phyloP scores from a whole-genome alignment of 2,329 filamentous ascomycete genomes.

The Westerdykella ornata region DNA sequence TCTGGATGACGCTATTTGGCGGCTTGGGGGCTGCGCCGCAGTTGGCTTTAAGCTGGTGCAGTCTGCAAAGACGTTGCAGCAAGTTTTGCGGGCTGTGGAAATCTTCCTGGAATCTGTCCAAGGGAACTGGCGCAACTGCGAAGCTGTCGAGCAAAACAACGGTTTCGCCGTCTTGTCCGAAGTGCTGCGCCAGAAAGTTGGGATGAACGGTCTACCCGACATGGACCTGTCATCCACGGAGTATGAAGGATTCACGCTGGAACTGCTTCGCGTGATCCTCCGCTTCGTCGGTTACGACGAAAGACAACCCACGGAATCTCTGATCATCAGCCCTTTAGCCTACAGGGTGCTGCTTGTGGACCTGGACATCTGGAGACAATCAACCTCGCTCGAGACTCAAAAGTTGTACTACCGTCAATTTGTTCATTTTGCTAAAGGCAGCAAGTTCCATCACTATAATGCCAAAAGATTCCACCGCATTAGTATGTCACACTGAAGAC shows the following conservation, averaged over 20 bases:
- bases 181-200: constrained; percentile 76
- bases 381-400: constrained; percentile 65
- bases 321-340: constrained; percentile 91
- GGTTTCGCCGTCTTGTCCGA: constrained; percentile 85
- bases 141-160: constrained; percentile 94
- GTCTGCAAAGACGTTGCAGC: constrained; percentile 61
- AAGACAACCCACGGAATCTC: constrained; percentile 71
- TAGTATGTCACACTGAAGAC: constrained; percentile 56
- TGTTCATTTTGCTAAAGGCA: constrained; percentile 76
- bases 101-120: constrained; percentile 80
- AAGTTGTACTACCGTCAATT: constrained; percentile 93
- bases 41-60: constrained; percentile 81
- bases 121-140: constrained; percentile 93
- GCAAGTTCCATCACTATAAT: constrained; percentile 90
- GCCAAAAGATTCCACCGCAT: constrained; percentile 78
- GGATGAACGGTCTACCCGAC: constrained; percentile 43
- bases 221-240: constrained; percentile 35
- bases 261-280: constrained; percentile 70
- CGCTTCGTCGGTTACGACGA: constrained; percentile 85
- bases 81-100: constrained; percentile 69
- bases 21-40: constrained; percentile 82
- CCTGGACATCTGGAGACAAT: constrained; percentile 81
- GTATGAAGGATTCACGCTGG: constrained; percentile 46
- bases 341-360: constrained; percentile 90
- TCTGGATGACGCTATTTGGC: constrained; percentile 88